Base-by-base conservation (phyloP, 495 filamentous ascomycete genomes). In the Penicillium bialowiezense region DNA sequence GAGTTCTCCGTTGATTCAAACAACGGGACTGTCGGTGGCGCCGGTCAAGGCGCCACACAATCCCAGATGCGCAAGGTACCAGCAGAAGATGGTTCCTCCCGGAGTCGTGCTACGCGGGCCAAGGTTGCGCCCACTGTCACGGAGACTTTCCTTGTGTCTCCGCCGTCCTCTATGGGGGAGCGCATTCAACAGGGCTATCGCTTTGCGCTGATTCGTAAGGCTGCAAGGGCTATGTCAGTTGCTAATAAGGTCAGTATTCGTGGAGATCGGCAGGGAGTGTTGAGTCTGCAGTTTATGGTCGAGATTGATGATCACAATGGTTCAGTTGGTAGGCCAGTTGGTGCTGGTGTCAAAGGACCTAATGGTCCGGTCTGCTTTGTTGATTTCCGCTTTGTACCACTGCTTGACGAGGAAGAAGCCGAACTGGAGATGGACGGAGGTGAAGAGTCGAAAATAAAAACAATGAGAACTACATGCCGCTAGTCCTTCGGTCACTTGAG, bases 201-300 rank as follows among this genome's bases (percentile, higher is more conserved):
- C 40, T 97, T 96, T 67, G 75, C 80, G 3, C 76, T 92, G n/a
- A 72, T 98, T 52, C 89, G 87, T 59, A 83, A 86, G 35, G 90
- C 92, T 2, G 77, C 77, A 28, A 82, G 89, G 31, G 93, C 93
- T 3, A 97, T 98, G 95, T 83, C 82, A 24, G 80, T 89, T 36
- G 90, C 93, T 18, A 89, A 78, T 46, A 98, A 97, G 66, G 92
- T 97, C 19, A 96, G 91, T 62, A 81, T 98, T 49, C 76, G 93
- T 5, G 83, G 88, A 5, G 93, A 98, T 72, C 73, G 78, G 9
- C 86, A 90, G 64, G 93, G 93, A 0, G 91, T 97, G 13, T 67
- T 98, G 51, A 97, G 89, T 65, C 71, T 97, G 60, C 93, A 98
- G 67, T 96, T 98, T 56, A 95, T 98, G 90, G 85, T 98, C 28